phyloP scores from a whole-genome alignment of 148 eudicot species.

The Chenopodium berlandieri region DNA sequence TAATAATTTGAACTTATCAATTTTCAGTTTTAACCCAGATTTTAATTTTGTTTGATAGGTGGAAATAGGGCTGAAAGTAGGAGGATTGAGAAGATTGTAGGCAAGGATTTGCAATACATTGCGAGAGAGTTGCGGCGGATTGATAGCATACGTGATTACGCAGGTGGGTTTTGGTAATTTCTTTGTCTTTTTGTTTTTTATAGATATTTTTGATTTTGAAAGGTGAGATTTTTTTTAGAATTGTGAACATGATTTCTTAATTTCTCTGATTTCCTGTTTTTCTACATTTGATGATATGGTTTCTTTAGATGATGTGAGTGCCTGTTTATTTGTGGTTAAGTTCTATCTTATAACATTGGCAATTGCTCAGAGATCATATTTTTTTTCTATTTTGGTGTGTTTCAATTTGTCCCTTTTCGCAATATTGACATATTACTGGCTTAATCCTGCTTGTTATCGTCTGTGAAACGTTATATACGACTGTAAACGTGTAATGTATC shows the following conservation, averaged over 20 bases:
- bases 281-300: slow-evolving; percentile 5
- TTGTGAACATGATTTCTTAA: not conserved
- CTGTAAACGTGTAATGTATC: not conserved
- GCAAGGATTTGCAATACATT: slow-evolving; percentile 34
- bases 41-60: slow-evolving; percentile 24
- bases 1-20: not conserved
- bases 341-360: not conserved
- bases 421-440: not conserved
- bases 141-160: slow-evolving; percentile 38
- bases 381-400: not conserved
- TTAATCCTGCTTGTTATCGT: not conserved
- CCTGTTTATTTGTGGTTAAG: slow-evolving; percentile 6
- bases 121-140: slow-evolving; percentile 40
- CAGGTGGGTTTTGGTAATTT: slow-evolving; percentile 29
- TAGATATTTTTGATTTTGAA: not conserved
- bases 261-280: not conserved
- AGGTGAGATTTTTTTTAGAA: not conserved
- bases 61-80: slow-evolving; percentile 21
- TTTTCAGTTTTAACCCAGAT: not conserved
- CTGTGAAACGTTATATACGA: not conserved
- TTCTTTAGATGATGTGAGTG: not conserved
- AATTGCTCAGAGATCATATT: not conserved
- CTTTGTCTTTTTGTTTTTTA: not conserved
- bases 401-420: not conserved
- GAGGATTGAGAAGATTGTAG: slow-evolving; percentile 34